phyloP scores from a whole-genome alignment of 108 stramenopile genomes.

The Cyclostephanos tholiformis region DNA sequence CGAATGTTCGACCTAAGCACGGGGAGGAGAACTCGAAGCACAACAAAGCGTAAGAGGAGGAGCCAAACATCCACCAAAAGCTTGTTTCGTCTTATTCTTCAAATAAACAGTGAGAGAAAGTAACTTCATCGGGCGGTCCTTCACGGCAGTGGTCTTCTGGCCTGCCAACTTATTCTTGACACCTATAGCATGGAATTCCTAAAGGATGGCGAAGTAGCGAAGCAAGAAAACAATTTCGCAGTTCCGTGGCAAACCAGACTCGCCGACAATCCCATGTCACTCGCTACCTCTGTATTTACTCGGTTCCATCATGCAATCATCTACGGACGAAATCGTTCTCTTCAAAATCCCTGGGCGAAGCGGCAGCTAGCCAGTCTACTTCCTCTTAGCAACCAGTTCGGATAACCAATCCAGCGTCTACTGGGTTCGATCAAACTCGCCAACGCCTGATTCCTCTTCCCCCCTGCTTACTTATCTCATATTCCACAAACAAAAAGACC shows the following conservation, averaged over 20 bases:
- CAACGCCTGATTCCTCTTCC: neutral
- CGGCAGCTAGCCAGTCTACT: neutral
- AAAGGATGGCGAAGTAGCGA: neutral
- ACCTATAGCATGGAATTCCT: neutral
- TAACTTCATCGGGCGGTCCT: neutral
- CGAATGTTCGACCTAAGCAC: neutral
- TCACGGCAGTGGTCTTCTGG: neutral
- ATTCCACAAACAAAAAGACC: neutral
- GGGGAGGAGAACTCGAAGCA: neutral
- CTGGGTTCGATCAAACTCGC: neutral
- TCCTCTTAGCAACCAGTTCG: neutral
- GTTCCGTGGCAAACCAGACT: neutral
- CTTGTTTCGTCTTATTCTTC: neutral
- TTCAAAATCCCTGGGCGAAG: neutral
- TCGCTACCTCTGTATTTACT: neutral
- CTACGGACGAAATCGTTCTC: neutral
- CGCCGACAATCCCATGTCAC: too few species aligned
- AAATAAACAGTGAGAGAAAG: neutral
- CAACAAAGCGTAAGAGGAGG: neutral
- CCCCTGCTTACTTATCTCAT: neutral
- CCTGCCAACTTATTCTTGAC: too few species aligned
- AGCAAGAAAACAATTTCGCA: neutral
- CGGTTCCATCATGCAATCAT: neutral
- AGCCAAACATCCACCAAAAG: too few species aligned
- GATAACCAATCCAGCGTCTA: too few species aligned